A percentile compares a stretch with the other conserved stretches of the same genome.
Evolutionary conservation across 176 grass and related monocot genomes (phyloP).

Genomic region (Eragrostis curvula): DNA sequence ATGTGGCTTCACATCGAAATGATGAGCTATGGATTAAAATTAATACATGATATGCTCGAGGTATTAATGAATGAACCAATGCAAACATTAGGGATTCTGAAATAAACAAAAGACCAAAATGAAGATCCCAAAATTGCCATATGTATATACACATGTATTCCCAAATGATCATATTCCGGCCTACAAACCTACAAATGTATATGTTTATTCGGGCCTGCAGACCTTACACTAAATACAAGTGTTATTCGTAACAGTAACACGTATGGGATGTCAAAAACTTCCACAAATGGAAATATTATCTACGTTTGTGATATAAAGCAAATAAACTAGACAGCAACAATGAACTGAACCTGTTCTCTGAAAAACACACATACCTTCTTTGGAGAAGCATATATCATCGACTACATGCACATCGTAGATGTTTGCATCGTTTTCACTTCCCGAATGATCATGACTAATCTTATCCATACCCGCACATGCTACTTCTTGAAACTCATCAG

Average conservation of each 20-base stretch:
- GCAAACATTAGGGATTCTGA: too few species aligned
- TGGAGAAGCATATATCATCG: slow-evolving; percentile 52
- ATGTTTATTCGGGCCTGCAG: too few species aligned
- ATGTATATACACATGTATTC: too few species aligned
- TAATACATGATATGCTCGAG: too few species aligned
- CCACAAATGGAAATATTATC: not conserved
- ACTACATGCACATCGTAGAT: slow-evolving; percentile 88
- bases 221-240: too few species aligned
- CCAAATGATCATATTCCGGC: too few species aligned
- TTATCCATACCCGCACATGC: slow-evolving; percentile 29
- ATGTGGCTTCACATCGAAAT: not conserved
- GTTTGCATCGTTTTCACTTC: slow-evolving; percentile 55
- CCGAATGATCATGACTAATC: slow-evolving; percentile 24
- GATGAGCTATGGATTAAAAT: too few species aligned
- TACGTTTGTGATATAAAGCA: not conserved
- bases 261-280: not conserved
- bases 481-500: slow-evolving; percentile 40
- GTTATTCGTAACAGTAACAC: too few species aligned
- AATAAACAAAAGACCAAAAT: too few species aligned
- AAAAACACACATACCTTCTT: slow-evolving; percentile 36
- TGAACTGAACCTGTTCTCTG: slow-evolving; percentile 10
- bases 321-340: not conserved
- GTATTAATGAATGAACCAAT: too few species aligned
- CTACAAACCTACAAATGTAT: too few species aligned
- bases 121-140: too few species aligned